Evolutionary conservation across 768 basidiomycete species (phyloP), one percentile per base, ranked within the genome.

Genomic region (Lactarius hatsudake): DNA sequence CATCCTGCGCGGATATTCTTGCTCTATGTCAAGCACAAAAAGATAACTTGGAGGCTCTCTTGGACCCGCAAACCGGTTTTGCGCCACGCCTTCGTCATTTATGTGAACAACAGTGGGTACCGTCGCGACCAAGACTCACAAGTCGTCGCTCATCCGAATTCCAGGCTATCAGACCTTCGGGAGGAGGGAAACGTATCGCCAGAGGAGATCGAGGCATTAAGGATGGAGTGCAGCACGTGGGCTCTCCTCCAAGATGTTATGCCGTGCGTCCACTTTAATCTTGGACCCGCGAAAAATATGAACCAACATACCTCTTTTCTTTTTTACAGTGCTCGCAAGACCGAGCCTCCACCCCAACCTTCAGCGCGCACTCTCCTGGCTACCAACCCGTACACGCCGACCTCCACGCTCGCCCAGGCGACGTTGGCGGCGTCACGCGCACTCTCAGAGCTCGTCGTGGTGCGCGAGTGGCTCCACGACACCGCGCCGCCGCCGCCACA

Each of bases 391-490:
- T 95, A 94, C 77, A 90, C 89, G 0, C 92, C 94, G 0, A 87
- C 90, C 0, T 82, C 86, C 5, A 87, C 87, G 0, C 82, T 95
- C 32, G 90, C 89, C 0, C 88, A 92, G 73, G 83, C 86, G 3
- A 84, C 92, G 60, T 83, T 95, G 81, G 77, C 83, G 58, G 77
- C 84, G 3, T 91, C 88, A 0, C 86, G 85, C 0, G 80, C 88
- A 2, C 85, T 94, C 42, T 77, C 84, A 0, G 93, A 93, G 67
- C 90, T 94, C 63, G 81, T 91, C 56, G 86, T 90, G 54, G 87
- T 94, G 9, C 86, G 90, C n/a, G 91, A 94, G 75, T 95, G 94
- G 93, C 81, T 93, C 2, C 90, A 93, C 68, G 90, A 92, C 57
- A 88, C 84, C 0, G 89, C 90, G 26, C 51, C 67, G 2, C 67